Conservation (phyloP, 164 flowering plant genomes). For the Akebia trifoliata region DNA sequence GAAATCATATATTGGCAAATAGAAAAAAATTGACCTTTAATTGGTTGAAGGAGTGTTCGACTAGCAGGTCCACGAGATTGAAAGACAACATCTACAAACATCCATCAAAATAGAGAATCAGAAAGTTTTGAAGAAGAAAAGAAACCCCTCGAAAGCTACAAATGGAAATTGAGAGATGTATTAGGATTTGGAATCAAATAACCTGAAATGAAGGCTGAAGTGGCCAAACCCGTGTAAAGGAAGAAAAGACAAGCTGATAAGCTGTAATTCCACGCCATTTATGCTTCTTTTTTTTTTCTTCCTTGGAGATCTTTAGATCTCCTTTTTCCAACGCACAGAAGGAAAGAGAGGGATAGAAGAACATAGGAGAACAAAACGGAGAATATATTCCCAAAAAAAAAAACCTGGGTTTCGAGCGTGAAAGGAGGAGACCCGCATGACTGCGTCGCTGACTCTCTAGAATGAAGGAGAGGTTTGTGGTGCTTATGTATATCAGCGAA, state of each 20-base stretch:
- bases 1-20: neutral
- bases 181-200: neutral
- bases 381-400: neutral
- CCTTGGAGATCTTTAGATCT: neutral
- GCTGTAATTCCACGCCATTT: slow-evolving; percentile 17
- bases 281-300: neutral
- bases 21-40: slow-evolving; percentile 26
- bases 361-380: neutral
- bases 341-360: neutral
- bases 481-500: no score
- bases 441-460: no score
- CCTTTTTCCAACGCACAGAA: slow-evolving; percentile 12
- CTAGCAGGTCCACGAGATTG: slow-evolving; percentile 28
- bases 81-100: slow-evolving; percentile 34
- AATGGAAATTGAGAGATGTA: neutral
- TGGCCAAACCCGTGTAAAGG: slow-evolving; percentile 20
- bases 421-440: no score
- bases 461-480: no score
- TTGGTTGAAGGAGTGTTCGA: slow-evolving; percentile 49
- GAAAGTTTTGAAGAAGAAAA: neutral
- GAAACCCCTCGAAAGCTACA: neutral
- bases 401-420: neutral
- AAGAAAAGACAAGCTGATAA: slow-evolving; percentile 19
- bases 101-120: neutral
- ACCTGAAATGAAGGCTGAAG: slow-evolving; percentile 49